phyloP scores from a whole-genome alignment of 768 basidiomycete species.

The Rhizopogon roseolus region DNA sequence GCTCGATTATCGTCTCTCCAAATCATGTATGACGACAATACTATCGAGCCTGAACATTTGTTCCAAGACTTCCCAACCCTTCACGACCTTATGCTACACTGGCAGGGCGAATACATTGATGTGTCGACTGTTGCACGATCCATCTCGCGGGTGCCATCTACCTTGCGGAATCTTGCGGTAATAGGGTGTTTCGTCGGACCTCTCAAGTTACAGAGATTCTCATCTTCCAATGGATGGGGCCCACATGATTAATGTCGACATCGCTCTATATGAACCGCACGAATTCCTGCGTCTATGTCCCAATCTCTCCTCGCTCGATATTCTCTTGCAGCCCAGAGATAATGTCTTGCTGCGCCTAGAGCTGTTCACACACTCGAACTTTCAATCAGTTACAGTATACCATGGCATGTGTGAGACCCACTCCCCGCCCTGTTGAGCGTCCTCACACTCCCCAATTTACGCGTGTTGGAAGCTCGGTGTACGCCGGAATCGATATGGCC shows the following conservation, averaged over 20 bases:
- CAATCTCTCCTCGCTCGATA: conserved; percentile 10
- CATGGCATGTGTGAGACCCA: conserved; percentile 3
- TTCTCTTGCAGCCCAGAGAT: conserved; percentile 2
- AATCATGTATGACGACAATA: conserved; percentile 13
- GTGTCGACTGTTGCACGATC: not conserved
- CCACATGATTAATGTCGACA: conserved; percentile 11
- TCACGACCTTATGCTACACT: conserved; percentile 15
- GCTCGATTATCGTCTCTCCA: conserved; percentile 1
- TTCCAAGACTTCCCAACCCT: conserved; percentile 14
- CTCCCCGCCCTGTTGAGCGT: no score
- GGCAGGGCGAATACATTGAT: not conserved
- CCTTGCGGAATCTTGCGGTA: no score
- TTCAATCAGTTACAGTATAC: conserved; percentile 9
- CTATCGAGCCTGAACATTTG: conserved; percentile 7
- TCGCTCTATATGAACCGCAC: not conserved
- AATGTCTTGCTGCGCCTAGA: not conserved
- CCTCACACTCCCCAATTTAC: no score
- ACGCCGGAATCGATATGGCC: conserved; percentile 3
- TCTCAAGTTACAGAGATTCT: not conserved
- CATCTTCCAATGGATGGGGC: conserved; percentile 12
- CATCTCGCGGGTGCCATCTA: conserved; percentile 1
- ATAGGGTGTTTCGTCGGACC: no score
- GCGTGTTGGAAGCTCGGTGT: no score
- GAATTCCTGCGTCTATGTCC: conserved; percentile 15
- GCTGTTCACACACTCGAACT: conserved; percentile 5